These are phyloP conservation scores for Ogataea henricii DNA, from an alignment of 805 yeast genomes.

Conservation along the genomic window DNA sequence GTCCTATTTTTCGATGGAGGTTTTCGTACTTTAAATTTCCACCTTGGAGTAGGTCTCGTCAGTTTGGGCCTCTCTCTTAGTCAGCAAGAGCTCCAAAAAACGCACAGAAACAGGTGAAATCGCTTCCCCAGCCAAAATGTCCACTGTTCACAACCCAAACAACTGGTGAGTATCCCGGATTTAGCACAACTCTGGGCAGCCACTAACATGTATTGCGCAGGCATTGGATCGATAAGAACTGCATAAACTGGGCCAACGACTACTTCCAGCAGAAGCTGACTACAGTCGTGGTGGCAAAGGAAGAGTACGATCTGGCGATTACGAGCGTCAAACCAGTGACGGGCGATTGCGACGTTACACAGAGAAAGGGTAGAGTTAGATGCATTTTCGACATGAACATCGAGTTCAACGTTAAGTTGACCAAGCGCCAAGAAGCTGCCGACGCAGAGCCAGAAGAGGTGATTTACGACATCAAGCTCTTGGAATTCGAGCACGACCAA, in stretches of 20 bases:
- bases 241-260: conserved; percentile 83
- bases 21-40: neutral
- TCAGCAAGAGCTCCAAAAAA: no score
- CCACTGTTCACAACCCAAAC: conserved; percentile 86
- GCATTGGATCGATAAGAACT: conserved; percentile 99
- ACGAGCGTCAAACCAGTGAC: conserved; percentile 43
- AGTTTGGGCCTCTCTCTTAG: no score
- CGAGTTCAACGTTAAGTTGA: conserved; percentile 46
- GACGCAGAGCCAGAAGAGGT: conserved; percentile 27
- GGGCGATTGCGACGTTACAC: conserved; percentile 84
- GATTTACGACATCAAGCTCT: conserved; percentile 50
- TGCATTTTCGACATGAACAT: conserved; percentile 71
- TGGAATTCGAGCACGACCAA: conserved; percentile 79
- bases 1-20: neutral
- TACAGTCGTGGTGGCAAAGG: conserved; percentile 44
- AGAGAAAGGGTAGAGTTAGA: conserved; percentile 78
- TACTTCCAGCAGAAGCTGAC: conserved; percentile 67
- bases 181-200: neutral
- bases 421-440: conserved; percentile 31
- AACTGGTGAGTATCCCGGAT: conserved; percentile 54
- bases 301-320: conserved; percentile 38
- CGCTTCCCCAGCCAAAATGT: conserved; percentile 64
- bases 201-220: conserved; percentile 13
- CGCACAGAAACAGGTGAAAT: no score
- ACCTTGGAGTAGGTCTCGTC: no score